These are phyloP conservation scores for Thelonectria rubi DNA, from an alignment of 2,329 filamentous ascomycete species.

Conservation along the genomic window DNA sequence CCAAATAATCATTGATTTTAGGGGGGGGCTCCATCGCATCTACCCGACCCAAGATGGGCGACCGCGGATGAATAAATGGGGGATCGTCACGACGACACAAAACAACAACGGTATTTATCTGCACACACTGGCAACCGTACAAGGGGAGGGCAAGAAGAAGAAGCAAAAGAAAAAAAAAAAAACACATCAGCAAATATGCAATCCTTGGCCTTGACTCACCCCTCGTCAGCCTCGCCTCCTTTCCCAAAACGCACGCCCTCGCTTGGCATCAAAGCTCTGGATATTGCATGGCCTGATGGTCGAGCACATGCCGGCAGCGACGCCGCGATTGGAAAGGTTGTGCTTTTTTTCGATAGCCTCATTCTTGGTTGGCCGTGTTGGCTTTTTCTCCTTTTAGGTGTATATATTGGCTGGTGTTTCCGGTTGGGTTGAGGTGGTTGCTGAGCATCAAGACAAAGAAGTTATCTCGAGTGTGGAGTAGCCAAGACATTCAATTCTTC, in stretches of 20 bases:
- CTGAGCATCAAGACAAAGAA: too few species aligned
- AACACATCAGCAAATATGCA: neutral
- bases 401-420: conserved; percentile 15
- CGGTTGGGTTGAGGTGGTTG: too few species aligned
- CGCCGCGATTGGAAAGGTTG: conserved; percentile 29
- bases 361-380: conserved; percentile 8
- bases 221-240: conserved; percentile 27
- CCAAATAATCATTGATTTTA: neutral
- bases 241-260: conserved; percentile 27
- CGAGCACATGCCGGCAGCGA: conserved; percentile 36
- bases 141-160: too few species aligned
- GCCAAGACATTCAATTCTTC: conserved; percentile 12
- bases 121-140: too few species aligned
- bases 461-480: conserved; percentile 34
- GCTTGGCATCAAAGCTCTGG: conserved; percentile 38
- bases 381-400: conserved; percentile 8
- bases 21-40: conserved; percentile 23
- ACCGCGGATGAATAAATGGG: conserved; percentile 2
- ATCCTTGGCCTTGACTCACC: too few species aligned
- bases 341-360: conserved; percentile 19
- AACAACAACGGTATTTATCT: too few species aligned
- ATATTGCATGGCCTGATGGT: conserved; percentile 41
- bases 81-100: conserved; percentile 3
- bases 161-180: neutral
- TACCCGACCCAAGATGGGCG: conserved; percentile 24